Base-by-base conservation (phyloP, 2,329 filamentous ascomycete species). In the Aspergillus aculeatinus region DNA sequence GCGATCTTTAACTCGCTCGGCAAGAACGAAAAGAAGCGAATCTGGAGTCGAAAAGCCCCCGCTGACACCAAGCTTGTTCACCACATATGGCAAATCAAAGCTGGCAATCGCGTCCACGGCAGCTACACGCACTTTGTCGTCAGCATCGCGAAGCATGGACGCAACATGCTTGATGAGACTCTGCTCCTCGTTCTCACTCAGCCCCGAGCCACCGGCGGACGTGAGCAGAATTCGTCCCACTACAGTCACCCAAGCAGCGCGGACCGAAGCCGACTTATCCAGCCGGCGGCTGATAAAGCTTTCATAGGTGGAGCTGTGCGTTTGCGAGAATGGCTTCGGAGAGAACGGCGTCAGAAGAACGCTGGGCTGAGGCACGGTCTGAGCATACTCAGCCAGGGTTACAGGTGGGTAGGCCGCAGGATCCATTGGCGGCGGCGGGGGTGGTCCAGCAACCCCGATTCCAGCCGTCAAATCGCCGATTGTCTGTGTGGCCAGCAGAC, bases 381-480 rank as follows among this genome's bases (percentile, higher is more conserved):
- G 79, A 9, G 80, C 74, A 44, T 81, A 78, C 2, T 82, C 78
- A 4, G 78, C 73, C 25, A 78, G 53, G 2, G 71, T 72, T 35
- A 80, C 72, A 21, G 89, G 86, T n/a, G 94, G 94, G 70, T 96
- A 97, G 31, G 89, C 88, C 23, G 89, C 85, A 12, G 94, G 91
- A 69, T 97, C 92, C 70, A 96, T 83, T 1, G 81, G 76, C 10
- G 89, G 85, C 6, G 86, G 79, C 14, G 89, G 85, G 16, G 93
- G 92, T 58, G 91, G 90, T 0, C 94, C 94, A 62, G 93, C 92
- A 62, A 94, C 91, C 53, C 94, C 94, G 72, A 98, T 96, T 5
- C 94, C 94, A 47, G 94, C 89, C 27, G 96, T 89, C 82, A 99
- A 93, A 72, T 98, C 94, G 56, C 96, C 95, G 44, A 99, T 86